Conservation (phyloP, 2,329 filamentous ascomycete genomes). For the Phyllosticta citriasiana region DNA sequence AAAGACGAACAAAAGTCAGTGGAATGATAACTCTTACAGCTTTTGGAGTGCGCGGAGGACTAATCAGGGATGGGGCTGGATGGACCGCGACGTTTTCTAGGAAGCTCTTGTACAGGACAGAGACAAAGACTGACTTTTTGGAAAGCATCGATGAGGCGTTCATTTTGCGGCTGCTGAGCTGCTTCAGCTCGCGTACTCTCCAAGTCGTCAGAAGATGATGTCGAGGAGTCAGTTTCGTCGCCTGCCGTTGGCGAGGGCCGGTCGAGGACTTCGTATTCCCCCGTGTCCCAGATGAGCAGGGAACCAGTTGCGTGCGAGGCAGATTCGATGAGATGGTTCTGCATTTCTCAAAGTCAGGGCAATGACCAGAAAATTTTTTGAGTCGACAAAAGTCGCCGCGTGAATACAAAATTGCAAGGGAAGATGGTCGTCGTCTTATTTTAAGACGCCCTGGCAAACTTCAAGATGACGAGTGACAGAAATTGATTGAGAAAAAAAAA, state of each 20-base stretch:
- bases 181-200: neutral
- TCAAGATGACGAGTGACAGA: too few relatives aligned
- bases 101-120: too few relatives aligned
- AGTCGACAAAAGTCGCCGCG: too few relatives aligned
- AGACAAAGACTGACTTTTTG: slow-evolving; percentile 12
- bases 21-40: too few relatives aligned
- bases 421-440: too few relatives aligned
- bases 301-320: slow-evolving; percentile 34
- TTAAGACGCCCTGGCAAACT: too few relatives aligned
- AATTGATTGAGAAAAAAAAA: too few relatives aligned
- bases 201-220: neutral
- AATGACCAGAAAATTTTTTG: neutral
- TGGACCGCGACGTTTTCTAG: too few relatives aligned
- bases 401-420: too few relatives aligned
- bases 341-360: neutral
- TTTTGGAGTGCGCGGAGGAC: too few relatives aligned
- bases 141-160: slow-evolving; percentile 30
- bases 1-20: neutral
- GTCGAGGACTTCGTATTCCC: slow-evolving; percentile 31
- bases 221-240: neutral
- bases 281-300: slow-evolving; percentile 37
- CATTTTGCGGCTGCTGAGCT: slow-evolving; percentile 18
- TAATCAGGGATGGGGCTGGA: too few relatives aligned
- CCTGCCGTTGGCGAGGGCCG: neutral
- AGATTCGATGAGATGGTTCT: slow-evolving; percentile 37